Evolutionary conservation across 768 basidiomycete species (phyloP), one percentile per base, ranked within the genome.

Genomic region (Tremella yokohamensis): DNA sequence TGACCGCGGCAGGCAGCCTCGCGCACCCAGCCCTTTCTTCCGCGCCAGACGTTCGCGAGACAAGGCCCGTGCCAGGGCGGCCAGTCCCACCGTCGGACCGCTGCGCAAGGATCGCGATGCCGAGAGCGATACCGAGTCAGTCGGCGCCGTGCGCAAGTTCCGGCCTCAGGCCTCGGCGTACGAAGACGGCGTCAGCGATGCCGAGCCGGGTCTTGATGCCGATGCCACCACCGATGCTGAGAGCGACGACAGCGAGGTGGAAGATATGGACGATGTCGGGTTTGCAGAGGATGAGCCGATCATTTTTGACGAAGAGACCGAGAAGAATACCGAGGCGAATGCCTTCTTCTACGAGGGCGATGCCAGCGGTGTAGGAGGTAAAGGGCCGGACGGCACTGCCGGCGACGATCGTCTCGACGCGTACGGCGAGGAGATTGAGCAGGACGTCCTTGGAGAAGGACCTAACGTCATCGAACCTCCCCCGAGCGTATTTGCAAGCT

Each of bases 321-420:
- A 88, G 74, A 82, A 84, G 65, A 97, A 97, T 75, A 94, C 92
- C 0, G 88, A 90, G 75, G 84, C 81, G 63, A 93, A 93, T 68
- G 74, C 75, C 0, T 65, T 72, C 39, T 75, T 70, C 58, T 70
- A 62, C 37, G 71, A 73, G 42, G 73, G 73, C 40, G 70, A 67
- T 22, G 54, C 68, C n/a, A 69, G 67, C 6, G 72, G 69, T 18
- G 55, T 37, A 56, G 55, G 47, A 22, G 48, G 22, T 20, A 49
- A 48, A 37, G 55, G 11, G 16, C 39, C 25, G 6, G 50, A 40
- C 34, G 49, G 56, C 40, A 29, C 42, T n/a, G 48, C 64, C 12
- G 58, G 68, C 38, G 48, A 65, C 11, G 58, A 71, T 40, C 54
- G 63, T 13, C 40, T 72, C 25, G 73, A 73, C 29, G 61, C 49